Evolutionary conservation across 306 rosid species (phyloP).

Genomic region (Corylus americana): DNA sequence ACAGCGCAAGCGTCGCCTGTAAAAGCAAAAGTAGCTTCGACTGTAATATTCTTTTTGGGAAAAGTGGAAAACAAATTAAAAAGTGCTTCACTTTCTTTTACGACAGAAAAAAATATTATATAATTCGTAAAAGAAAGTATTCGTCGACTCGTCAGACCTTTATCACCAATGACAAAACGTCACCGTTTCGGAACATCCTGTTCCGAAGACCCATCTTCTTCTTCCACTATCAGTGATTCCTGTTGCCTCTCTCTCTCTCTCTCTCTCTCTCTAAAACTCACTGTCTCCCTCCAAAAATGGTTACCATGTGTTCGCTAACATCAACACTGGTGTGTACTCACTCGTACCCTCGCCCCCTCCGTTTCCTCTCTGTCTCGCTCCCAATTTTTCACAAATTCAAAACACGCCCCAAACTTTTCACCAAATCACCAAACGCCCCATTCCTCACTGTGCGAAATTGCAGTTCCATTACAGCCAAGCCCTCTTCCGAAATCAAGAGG

Average conservation of each 20-base stretch:
- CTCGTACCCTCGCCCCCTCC: conserved; percentile 27
- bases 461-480: conserved; percentile 64
- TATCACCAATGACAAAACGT: too few relatives aligned
- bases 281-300: conserved; percentile 12
- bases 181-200: too few relatives aligned
- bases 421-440: conserved; percentile 23
- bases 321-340: conserved; percentile 41
- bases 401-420: conserved; percentile 24
- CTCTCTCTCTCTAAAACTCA: not conserved
- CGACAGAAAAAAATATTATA: too few relatives aligned
- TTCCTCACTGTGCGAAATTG: conserved; percentile 46
- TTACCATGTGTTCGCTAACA: conserved; percentile 45
- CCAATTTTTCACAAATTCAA: conserved; percentile 36
- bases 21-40: too few relatives aligned
- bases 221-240: not conserved
- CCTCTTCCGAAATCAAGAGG: conserved; percentile 64
- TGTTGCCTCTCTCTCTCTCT: not conserved
- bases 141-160: too few relatives aligned
- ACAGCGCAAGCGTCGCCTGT: too few relatives aligned
- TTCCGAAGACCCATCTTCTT: not conserved
- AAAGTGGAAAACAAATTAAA: too few relatives aligned
- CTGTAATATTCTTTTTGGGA: too few relatives aligned
- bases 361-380: conserved; percentile 33
- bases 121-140: too few relatives aligned
- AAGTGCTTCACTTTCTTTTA: too few relatives aligned